Percentiles rank a stretch among this genome's conserved stretches.
Conservation (phyloP, 2,329 filamentous ascomycete genomes). For the Ophiostoma angusticollis region DNA sequence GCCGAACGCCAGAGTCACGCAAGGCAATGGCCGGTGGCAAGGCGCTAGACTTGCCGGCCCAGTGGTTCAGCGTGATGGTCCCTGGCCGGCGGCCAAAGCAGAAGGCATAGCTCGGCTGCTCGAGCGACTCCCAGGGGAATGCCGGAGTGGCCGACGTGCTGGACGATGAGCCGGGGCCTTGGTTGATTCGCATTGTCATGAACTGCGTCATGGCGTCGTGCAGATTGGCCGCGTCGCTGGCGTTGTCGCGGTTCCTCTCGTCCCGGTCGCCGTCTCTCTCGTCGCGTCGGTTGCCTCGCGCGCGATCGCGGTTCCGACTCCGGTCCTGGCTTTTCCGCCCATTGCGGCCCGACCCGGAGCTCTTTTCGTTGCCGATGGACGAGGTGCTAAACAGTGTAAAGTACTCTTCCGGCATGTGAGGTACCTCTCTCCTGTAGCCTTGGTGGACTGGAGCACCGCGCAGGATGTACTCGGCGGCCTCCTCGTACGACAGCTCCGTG, state of each 20-base stretch:
- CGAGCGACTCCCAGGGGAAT: conserved; percentile 56
- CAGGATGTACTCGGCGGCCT: conserved; percentile 45
- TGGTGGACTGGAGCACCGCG: conserved; percentile 43
- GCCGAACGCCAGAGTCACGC: conserved; percentile 42
- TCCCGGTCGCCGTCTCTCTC: conserved; percentile 17
- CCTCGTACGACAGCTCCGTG: conserved; percentile 38
- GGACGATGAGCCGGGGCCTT: background rate
- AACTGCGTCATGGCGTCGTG: conserved; percentile 46
- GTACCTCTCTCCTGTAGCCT: conserved; percentile 40
- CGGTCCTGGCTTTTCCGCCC: conserved; percentile 6
- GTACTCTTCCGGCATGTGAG: conserved; percentile 42
- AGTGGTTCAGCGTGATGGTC: conserved; percentile 60
- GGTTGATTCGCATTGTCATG: conserved; percentile 39
- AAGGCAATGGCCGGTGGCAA: conserved; percentile 43
- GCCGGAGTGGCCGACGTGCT: conserved; percentile 26
- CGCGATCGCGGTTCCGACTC: conserved; percentile 1
- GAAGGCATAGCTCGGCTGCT: conserved; percentile 61
- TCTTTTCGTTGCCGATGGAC: conserved; percentile 26
- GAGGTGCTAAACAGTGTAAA: conserved; percentile 40
- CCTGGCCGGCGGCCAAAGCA: conserved; percentile 53
- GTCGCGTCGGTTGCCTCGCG: background rate
- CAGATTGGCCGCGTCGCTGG: conserved; percentile 31
- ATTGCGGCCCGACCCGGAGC: background rate
- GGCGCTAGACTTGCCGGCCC: conserved; percentile 46
- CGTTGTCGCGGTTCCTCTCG: conserved; percentile 22